Base-by-base conservation (phyloP, 2,329 filamentous ascomycete species). In the Hypoxylon sp. region DNA sequence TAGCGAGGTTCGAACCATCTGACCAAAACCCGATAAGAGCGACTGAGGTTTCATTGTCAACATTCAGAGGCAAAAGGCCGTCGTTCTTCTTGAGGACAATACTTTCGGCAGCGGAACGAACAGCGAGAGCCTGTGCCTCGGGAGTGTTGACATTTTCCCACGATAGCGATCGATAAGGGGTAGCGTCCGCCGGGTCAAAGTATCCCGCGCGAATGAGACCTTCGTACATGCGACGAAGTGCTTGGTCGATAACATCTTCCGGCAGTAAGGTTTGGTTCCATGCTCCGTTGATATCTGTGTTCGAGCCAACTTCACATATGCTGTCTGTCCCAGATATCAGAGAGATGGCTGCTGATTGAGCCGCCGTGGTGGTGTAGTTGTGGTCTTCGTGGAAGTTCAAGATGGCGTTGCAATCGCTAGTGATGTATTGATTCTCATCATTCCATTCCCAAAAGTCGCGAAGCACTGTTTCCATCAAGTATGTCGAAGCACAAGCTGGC, bases 401-500 rank as follows among this genome's bases (percentile, higher is more conserved):
- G 0, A 87, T 74, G 0, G 86, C 79, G 47, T 84, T 83, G 58
- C 87, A 89, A 63, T 89, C 86, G 11, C 78, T 82, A 0, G 82
- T 84, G 25, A 89, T 77, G 64, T 80, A 87, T 54, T 87, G 81
- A 38, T 84, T 77, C 31, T 82, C 76, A 2, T 78, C 75, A 0
- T 77, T 80, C 76, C 84, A 90, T 31, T 75, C 77, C 82, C 86
- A 90, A 61, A 84, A 80, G 32, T 87, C 79, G 1, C 87, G 77
- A 2, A 90, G 74, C 9, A 90, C 73, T 0, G 79, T 80, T 55
- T 85, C 75, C 25, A 89, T 73, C 1, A 89, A 74, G 57, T 84
- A 89, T 0, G 75, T 72, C 57, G 82, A 81, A 0, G 83, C 82
- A 59, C 86, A 89, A 2, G 83, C 78, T 0, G 86, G 86, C 0